Conservation (phyloP, 2,329 filamentous ascomycete genomes). For the Stachybotrys echinatus region DNA sequence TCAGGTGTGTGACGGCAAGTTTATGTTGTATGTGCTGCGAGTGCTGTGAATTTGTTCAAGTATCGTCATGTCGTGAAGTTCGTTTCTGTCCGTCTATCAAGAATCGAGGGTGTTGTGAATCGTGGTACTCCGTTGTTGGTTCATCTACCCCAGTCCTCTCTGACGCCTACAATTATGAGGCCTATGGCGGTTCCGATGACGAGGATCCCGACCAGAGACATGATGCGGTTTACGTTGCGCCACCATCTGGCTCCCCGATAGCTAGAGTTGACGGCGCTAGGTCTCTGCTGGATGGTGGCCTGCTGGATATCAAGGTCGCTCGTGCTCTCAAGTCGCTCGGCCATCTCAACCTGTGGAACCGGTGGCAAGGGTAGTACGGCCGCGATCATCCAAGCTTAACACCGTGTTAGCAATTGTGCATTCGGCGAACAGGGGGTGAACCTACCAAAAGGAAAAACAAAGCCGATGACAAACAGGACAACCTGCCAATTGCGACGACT, state of each 20-base stretch:
- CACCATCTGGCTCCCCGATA: constrained; percentile 54
- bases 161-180: constrained; percentile 46
- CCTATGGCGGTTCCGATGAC: constrained; percentile 47
- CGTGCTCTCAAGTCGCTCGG: constrained; percentile 38
- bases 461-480: constrained; percentile 69
- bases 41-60: not conserved
- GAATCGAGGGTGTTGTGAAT: constrained; percentile 3
- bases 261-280: constrained; percentile 35
- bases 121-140: constrained; percentile 13
- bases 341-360: constrained; percentile 46
- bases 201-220: constrained; percentile 51
- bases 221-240: constrained; percentile 53
- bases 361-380: constrained; percentile 67
- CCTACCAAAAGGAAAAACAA: constrained; percentile 69
- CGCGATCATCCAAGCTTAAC: constrained; percentile 71
- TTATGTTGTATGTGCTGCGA: not conserved
- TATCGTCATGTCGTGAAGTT: constrained; percentile 10
- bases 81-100: not conserved
- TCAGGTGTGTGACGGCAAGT: not conserved
- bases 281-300: constrained; percentile 25
- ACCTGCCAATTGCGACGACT: constrained; percentile 70
- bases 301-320: constrained; percentile 32
- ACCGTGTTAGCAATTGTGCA: constrained; percentile 12
- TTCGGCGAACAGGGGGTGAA: constrained; percentile 14
- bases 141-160: constrained; percentile 37